These are phyloP conservation scores for Eutrema japonicum DNA, from an alignment of 345 rosid species.

Conservation along the genomic window DNA sequence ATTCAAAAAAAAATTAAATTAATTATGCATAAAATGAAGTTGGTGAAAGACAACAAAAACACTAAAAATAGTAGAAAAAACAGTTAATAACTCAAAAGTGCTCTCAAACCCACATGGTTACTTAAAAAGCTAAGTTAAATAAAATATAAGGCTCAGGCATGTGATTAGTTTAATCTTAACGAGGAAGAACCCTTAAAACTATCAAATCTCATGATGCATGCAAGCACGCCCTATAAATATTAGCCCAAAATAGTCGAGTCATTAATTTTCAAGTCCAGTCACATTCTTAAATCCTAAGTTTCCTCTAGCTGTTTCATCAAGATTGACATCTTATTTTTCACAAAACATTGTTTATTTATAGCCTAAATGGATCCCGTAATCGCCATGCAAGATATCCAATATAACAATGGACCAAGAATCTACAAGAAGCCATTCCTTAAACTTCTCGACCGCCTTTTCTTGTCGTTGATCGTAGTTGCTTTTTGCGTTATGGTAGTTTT, in stretches of 20 bases:
- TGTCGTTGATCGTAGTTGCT: constrained; percentile 39
- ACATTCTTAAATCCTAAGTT: constrained; percentile 17
- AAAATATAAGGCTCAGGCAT: constrained; percentile 17
- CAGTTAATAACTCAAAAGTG: constrained; percentile 26
- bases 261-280: constrained; percentile 12
- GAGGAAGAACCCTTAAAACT: constrained; percentile 33
- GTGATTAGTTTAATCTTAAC: constrained; percentile 38
- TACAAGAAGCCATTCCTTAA: constrained; percentile 34
- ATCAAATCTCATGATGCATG: constrained; percentile 16
- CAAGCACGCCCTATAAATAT: constrained; percentile 28
- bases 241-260: not conserved
- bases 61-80: constrained; percentile 11
- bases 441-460: constrained; percentile 38
- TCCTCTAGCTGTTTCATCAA: constrained; percentile 15
- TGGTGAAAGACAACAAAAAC: constrained; percentile 5
- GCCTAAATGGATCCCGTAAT: constrained; percentile 33
- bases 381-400: constrained; percentile 42
- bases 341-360: not conserved
- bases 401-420: constrained; percentile 42
- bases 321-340: not conserved
- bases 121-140: constrained; percentile 25
- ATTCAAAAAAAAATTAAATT: not conserved
- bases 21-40: constrained; percentile 9
- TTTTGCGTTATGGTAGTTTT: constrained; percentile 48
- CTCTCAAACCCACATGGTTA: constrained; percentile 32